A percentile compares a stretch with the other conserved stretches of the same genome.
Conservation (phyloP, 805 yeast species). For the Yamadazyma endophytica region DNA sequence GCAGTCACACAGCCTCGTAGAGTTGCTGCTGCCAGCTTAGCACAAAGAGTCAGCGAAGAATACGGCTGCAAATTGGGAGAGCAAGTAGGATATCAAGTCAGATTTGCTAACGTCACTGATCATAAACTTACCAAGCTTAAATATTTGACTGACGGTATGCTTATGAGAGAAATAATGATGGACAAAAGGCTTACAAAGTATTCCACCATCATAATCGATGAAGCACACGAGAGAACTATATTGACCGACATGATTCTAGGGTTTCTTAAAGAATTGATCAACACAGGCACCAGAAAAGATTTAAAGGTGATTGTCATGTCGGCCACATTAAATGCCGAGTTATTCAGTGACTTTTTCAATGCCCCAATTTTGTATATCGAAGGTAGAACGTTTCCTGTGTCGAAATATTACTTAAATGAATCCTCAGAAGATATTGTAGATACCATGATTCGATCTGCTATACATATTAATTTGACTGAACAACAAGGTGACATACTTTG, state of each 20-base stretch:
- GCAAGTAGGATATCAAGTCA: conserved; percentile 87
- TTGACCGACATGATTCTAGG: conserved; percentile 89
- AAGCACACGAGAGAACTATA: conserved; percentile 96
- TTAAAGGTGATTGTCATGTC: conserved; percentile 80
- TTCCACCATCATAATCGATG: conserved; percentile 80
- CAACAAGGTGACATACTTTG: conserved; percentile 88
- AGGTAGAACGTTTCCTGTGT: conserved; percentile 86
- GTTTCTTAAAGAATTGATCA: conserved; percentile 66
- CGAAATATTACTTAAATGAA: conserved; percentile 58
- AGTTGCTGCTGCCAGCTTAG: conserved; percentile 94
- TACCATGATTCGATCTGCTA: conserved; percentile 63
- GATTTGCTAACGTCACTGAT: conserved; percentile 72
- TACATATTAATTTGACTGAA: conserved; percentile 77
- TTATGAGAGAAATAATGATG: conserved; percentile 83
- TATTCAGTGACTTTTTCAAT: conserved; percentile 75
- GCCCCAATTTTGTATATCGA: conserved; percentile 86
- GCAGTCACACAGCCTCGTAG: conserved; percentile 97
- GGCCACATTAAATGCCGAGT: conserved; percentile 89
- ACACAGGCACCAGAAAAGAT: conserved; percentile 45
- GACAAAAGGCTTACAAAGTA: conserved; percentile 62
- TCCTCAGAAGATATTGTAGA: conserved; percentile 84
- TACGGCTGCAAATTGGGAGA: conserved; percentile 72
- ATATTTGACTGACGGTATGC: conserved; percentile 96
- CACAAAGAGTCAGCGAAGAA: conserved; percentile 89
- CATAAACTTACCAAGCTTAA: conserved; percentile 59